These are phyloP conservation scores for Backusella liffmaniae DNA, from an alignment of 192 early-diverging fungal genomes.

Conservation along the genomic window DNA sequence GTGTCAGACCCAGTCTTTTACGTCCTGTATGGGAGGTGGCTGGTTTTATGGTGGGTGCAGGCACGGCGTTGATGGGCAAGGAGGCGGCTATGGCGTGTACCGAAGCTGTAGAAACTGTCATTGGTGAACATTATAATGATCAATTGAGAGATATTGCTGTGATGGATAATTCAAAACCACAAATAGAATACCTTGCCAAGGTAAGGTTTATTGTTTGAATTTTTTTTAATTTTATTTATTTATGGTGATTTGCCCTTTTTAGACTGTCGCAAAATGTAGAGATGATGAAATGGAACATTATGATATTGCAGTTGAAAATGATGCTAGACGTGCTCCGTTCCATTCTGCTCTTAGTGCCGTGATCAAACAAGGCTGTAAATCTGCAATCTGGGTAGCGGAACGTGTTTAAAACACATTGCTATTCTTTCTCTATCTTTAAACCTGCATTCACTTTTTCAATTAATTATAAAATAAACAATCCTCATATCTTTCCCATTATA, in stretches of 20 bases:
- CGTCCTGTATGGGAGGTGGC: constrained; percentile 85
- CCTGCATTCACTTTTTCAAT: not conserved
- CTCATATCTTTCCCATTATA: no score
- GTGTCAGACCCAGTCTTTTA: constrained; percentile 83
- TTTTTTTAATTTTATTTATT: not conserved
- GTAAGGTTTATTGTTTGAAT: constrained; percentile 26
- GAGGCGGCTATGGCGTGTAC: constrained; percentile 99
- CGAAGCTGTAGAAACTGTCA: constrained; percentile 95
- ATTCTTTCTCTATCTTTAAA: not conserved
- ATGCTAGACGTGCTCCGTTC: constrained; percentile 82
- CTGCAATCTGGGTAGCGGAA: constrained; percentile 87
- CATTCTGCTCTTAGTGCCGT: constrained; percentile 69
- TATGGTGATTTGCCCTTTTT: not conserved
- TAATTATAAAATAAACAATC: no score
- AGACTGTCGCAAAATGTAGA: constrained; percentile 81
- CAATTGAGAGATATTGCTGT: constrained; percentile 82
- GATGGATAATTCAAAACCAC: constrained; percentile 56
- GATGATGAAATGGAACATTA: constrained; percentile 97
- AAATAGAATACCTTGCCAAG: constrained; percentile 59
- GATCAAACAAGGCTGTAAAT: constrained; percentile 85
- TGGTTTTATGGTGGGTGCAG: constrained; percentile 85
- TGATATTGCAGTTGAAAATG: constrained; percentile 85
- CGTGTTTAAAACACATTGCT: constrained; percentile 57
- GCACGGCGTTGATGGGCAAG: constrained; percentile 85
- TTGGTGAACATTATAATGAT: constrained; percentile 96